These are phyloP conservation scores for Ophiosphaerella korrae DNA, from an alignment of 2,329 filamentous ascomycete genomes.

Conservation along the genomic window DNA sequence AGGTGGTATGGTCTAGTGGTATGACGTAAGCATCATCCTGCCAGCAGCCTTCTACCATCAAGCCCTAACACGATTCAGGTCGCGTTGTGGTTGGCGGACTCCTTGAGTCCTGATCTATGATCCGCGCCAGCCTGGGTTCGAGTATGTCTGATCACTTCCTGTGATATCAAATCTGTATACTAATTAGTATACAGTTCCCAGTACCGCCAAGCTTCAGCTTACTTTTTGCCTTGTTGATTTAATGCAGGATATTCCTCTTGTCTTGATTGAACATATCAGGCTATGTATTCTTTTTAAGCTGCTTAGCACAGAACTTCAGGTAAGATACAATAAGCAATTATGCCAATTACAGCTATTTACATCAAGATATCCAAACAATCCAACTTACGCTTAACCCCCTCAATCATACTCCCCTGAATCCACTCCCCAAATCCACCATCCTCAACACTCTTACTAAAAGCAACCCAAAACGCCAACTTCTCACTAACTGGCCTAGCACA, in stretches of 20 bases:
- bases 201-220: constrained; percentile 35
- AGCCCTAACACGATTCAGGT: constrained; percentile 12
- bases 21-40: constrained; percentile 27
- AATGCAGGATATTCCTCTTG: too few relatives aligned
- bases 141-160: constrained; percentile 31
- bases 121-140: constrained; percentile 47
- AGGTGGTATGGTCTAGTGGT: constrained; percentile 47
- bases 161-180: constrained; percentile 13
- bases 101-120: constrained; percentile 30
- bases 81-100: constrained; percentile 45
- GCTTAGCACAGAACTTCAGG: too few relatives aligned
- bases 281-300: too few relatives aligned
- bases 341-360: too few relatives aligned
- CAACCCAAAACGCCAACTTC: constrained; percentile 63
- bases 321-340: too few relatives aligned
- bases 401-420: constrained; percentile 49
- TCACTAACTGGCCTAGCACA: constrained; percentile 60
- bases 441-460: constrained; percentile 64
- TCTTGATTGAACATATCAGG: too few relatives aligned
- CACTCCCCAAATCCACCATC: constrained; percentile 61
- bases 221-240: constrained; percentile 16
- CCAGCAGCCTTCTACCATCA: background rate
- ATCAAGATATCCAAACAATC: too few relatives aligned
- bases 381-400: background rate
- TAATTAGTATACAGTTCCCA: constrained; percentile 38